These are phyloP conservation scores for Rosa lucieae DNA, from an alignment of 306 rosid species.

Conservation along the genomic window DNA sequence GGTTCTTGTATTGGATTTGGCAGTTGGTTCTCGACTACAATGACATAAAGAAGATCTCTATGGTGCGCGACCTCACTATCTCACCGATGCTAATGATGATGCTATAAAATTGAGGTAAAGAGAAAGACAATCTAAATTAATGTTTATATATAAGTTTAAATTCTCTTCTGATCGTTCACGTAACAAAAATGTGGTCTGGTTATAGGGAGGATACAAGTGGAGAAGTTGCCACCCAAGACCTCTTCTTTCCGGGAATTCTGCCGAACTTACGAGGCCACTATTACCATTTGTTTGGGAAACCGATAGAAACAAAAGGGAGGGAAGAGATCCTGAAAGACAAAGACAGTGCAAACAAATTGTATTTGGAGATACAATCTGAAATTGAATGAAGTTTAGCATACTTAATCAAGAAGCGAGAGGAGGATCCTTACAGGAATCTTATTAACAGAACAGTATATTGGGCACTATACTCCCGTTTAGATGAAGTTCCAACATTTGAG, in stretches of 20 bases:
- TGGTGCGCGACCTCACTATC: conserved; percentile 26
- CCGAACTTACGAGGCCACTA: conserved; percentile 86
- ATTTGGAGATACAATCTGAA: conserved; percentile 72
- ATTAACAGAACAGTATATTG: conserved; percentile 54
- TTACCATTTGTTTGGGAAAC: conserved; percentile 83
- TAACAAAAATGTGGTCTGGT: conserved; percentile 5
- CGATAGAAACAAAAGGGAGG: conserved; percentile 68
- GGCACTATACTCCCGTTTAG: conserved; percentile 37
- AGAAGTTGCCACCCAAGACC: conserved; percentile 45
- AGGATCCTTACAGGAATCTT: conserved; percentile 82
- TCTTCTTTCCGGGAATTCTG: conserved; percentile 38
- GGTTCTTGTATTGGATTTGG: conserved; percentile 33
- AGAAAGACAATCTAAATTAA: not conserved
- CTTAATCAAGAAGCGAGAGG: conserved; percentile 75
- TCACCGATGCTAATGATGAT: conserved; percentile 28
- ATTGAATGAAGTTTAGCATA: conserved; percentile 56
- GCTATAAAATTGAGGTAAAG: conserved; percentile 43
- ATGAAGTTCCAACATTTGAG: conserved; percentile 67
- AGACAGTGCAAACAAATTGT: conserved; percentile 64
- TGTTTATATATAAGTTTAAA: not conserved
- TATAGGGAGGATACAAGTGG: conserved; percentile 51
- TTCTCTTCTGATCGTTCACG: not conserved
- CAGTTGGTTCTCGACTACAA: conserved; percentile 74
- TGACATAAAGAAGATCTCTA: conserved; percentile 64
- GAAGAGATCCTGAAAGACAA: conserved; percentile 59